These are phyloP conservation scores for Persicaria maculosa DNA, from an alignment of 148 eudicot species.

Conservation along the genomic window DNA sequence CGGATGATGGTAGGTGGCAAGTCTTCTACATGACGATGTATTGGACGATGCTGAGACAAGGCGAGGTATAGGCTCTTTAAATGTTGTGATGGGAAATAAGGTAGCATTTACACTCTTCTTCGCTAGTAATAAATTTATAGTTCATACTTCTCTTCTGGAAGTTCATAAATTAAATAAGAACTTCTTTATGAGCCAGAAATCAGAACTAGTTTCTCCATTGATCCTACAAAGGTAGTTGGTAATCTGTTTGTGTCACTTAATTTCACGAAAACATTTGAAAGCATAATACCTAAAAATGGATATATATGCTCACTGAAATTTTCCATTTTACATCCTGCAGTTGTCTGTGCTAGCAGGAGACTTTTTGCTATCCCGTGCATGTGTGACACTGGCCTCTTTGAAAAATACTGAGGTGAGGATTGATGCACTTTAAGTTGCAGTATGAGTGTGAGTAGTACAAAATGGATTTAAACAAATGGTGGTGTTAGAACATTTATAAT, in stretches of 20 bases:
- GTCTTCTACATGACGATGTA: conserved; percentile 98
- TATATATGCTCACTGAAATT: neutral
- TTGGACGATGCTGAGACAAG: conserved; percentile 97
- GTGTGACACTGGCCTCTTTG: conserved; percentile 22
- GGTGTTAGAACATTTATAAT: neutral
- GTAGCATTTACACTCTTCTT: conserved; percentile 9
- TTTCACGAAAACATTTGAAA: neutral
- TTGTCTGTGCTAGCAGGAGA: conserved; percentile 12
- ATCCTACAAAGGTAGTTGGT: neutral
- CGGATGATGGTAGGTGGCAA: conserved; percentile 61
- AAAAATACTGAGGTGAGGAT: conserved; percentile 13
- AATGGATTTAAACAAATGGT: neutral
- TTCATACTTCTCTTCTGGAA: neutral
- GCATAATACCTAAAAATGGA: neutral
- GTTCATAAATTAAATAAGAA: conserved; percentile 57
- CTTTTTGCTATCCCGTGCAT: conserved; percentile 9
- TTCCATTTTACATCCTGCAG: neutral
- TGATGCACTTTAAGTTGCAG: neutral
- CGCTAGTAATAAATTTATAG: neutral
- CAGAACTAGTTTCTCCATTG: neutral
- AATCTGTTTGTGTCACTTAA: neutral
- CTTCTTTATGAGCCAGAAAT: conserved; percentile 12
- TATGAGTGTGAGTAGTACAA: neutral
- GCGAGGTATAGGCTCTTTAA: conserved; percentile 37
- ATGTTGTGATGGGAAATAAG: conserved; percentile 14